Base-by-base conservation (phyloP, 2,329 filamentous ascomycete genomes). In the Colletotrichum endophyticum region DNA sequence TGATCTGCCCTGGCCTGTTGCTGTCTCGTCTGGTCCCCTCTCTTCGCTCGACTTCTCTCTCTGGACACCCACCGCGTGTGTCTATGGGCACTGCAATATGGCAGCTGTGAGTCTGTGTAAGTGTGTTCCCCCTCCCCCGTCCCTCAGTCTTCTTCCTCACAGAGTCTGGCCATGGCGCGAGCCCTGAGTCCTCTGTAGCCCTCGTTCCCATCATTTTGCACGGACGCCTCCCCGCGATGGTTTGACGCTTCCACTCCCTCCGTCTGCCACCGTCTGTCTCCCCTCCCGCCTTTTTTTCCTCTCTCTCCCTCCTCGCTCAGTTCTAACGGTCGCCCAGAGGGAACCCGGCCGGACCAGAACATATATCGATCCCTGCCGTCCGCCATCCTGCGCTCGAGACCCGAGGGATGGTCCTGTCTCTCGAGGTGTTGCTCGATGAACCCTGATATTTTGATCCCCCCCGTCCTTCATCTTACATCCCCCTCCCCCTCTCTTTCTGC, bases 141-240 rank as follows among this genome's bases (percentile, higher is more conserved):
- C 53, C 7, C 72, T 71, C 8, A 66, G 61, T 56, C 28, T 13
- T n/a, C 44, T 49, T 49, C 44, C n/a, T 25, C 6, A 61, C 32
- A 57, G 28, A 69, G 73, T 70, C 70, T 69, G 64, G 63, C 64
- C 70, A 66, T 73, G 64, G 70, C 73, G 73, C 59, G 64, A 39
- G 39, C 59, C 66, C 66, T 53, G 63, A 69, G 57, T 72, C 39
- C 64, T 53, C 56, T 22, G 19, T 64, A 69, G 64, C 34, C 44
- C 70, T 76, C 70, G 63, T 68, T 76, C 63, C 30, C 63, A 76
- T 59, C 64, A 68, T 69, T 69, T 69, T 73, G 73, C 73, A 76
- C 73, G 70, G 73, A 76, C 73, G 70, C 73, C 73, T 73, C 70
- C 70, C 73, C 70, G 70, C 73, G 70, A 76, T 69, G 73, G 73